These are phyloP conservation scores for Penicillium cosmopolitanum DNA, from an alignment of 495 filamentous ascomycete species.

Conservation along the genomic window DNA sequence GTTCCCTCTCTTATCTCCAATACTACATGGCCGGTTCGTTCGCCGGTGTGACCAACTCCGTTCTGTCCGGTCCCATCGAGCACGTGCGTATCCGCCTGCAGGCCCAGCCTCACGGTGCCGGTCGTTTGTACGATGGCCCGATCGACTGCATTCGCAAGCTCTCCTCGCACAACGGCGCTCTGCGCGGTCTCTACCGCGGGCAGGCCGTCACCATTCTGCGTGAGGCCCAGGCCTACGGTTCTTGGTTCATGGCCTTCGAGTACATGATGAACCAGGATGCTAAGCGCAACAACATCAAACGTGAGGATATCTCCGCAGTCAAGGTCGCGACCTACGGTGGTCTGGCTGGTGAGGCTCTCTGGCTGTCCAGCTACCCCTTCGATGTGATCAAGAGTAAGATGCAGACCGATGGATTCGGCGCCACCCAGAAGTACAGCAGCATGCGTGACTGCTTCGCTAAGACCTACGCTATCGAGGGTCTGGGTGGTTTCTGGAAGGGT, in stretches of 20 bases:
- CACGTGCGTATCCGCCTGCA: slow-evolving; percentile 97
- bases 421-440: slow-evolving; percentile 67
- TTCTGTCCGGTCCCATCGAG: slow-evolving; percentile 91
- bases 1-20: slow-evolving; percentile 71
- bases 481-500: slow-evolving; percentile 93
- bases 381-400: slow-evolving; percentile 99
- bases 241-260: slow-evolving; percentile 95
- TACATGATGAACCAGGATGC: slow-evolving; percentile 93
- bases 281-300: slow-evolving; percentile 68
- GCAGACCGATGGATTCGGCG: slow-evolving; percentile 92
- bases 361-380: slow-evolving; percentile 90
- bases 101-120: slow-evolving; percentile 88
- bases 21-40: slow-evolving; percentile 92
- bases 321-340: slow-evolving; percentile 94
- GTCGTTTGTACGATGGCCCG: slow-evolving; percentile 79
- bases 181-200: slow-evolving; percentile 82
- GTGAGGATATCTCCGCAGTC: slow-evolving; percentile 75
- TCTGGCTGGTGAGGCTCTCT: slow-evolving; percentile 89
- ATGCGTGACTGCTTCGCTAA: slow-evolving; percentile 92
- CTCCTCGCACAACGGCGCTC: slow-evolving; percentile 62
- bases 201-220: slow-evolving; percentile 82
- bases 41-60: slow-evolving; percentile 86
- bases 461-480: slow-evolving; percentile 76
- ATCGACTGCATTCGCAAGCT: slow-evolving; percentile 90
- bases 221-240: slow-evolving; percentile 92